Conservation (phyloP, 345 rosid genomes). For the Acer campestre region DNA sequence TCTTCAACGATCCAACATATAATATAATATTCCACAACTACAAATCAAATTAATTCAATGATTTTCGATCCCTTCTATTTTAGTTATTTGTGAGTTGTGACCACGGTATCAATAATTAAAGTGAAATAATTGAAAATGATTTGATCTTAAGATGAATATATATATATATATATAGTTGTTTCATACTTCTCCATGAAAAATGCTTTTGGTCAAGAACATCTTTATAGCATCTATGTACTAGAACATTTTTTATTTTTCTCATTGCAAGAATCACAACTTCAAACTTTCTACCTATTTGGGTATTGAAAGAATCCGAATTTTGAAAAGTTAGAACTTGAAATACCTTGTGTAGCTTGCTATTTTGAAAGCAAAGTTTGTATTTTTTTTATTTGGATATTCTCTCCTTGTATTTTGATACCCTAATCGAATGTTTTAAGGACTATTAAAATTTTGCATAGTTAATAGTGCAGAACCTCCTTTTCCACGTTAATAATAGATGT, state of each 20-base stretch:
- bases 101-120: neutral
- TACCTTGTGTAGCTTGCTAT: neutral
- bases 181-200: neutral
- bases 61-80: too few relatives aligned
- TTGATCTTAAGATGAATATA: neutral
- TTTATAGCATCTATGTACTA: neutral
- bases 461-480: too few relatives aligned
- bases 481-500: too few relatives aligned
- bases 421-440: too few relatives aligned
- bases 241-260: neutral
- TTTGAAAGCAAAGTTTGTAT: neutral
- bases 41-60: neutral
- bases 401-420: neutral
- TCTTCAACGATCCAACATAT: neutral
- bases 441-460: too few relatives aligned
- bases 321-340: neutral
- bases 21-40: neutral
- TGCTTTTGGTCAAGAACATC: neutral
- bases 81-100: too few relatives aligned
- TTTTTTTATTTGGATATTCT: conserved; percentile 2
- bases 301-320: neutral
- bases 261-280: neutral
- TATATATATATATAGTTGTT: neutral
- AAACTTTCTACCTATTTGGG: neutral
- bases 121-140: neutral